Percentiles rank a stretch among this genome's conserved stretches.
Evolutionary conservation across 2,329 filamentous ascomycete species (phyloP).

Genomic region (Paracamarosporium sp.): DNA sequence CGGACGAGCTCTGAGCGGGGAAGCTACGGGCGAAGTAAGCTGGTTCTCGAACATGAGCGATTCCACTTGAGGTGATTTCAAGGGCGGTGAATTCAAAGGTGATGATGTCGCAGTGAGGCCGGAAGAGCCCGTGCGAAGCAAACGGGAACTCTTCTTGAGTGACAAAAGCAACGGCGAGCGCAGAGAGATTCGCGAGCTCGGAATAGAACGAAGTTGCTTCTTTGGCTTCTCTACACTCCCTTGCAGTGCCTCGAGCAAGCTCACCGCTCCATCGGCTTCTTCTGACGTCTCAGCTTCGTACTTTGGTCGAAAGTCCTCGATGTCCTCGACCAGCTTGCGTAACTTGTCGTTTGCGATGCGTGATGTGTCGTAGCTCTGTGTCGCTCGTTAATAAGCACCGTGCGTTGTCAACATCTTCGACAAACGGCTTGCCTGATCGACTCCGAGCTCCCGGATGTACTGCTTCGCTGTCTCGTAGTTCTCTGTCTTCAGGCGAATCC

Average conservation of each 20-base stretch:
- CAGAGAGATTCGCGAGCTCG: not conserved
- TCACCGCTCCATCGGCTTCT: not conserved
- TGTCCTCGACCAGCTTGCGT: slow-evolving; percentile 14
- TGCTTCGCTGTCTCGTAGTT: slow-evolving; percentile 30
- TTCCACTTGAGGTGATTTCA: not conserved
- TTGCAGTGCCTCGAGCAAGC: not conserved
- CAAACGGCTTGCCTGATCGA: slow-evolving; percentile 29
- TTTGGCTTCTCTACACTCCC: not conserved
- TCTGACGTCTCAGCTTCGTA: not conserved
- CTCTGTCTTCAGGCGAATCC: slow-evolving; percentile 27
- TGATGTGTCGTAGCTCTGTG: slow-evolving; percentile 14
- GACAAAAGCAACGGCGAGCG: not conserved
- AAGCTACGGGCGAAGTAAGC: not conserved
- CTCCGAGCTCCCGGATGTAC: slow-evolving; percentile 34
- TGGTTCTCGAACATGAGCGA: not conserved
- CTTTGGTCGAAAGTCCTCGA: slow-evolving; percentile 9
- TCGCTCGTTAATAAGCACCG: not conserved
- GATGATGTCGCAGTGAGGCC: too few relatives aligned
- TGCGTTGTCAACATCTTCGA: not conserved
- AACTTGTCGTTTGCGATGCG: slow-evolving; percentile 16
- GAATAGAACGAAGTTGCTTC: not conserved
- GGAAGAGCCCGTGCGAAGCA: not conserved
- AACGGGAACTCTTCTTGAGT: not conserved
- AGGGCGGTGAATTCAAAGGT: too few relatives aligned
- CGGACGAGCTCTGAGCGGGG: not conserved